These are phyloP conservation scores for Crithidia expoeki DNA, from an alignment of 208 protist species.

Conservation along the genomic window DNA sequence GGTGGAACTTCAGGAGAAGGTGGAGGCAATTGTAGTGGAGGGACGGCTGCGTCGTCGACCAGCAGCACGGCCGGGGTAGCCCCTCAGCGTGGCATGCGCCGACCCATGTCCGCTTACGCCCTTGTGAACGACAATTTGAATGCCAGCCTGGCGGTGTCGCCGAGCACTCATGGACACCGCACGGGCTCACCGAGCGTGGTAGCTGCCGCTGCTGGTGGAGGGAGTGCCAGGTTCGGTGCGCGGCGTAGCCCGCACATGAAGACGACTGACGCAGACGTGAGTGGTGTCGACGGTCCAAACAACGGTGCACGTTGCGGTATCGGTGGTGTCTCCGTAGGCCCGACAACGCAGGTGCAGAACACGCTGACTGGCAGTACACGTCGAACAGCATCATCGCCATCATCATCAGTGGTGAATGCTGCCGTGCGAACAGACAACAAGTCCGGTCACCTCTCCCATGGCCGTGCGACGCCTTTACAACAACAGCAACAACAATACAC, in stretches of 20 bases:
- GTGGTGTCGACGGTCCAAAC: not conserved
- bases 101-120: conserved; percentile 28
- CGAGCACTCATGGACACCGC: not conserved
- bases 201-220: too few relatives aligned
- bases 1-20: not conserved
- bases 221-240: too few relatives aligned
- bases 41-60: not conserved
- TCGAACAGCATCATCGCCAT: conserved; percentile 1
- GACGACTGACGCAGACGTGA: not conserved
- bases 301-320: not conserved
- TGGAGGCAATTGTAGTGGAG: too few relatives aligned
- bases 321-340: not conserved
- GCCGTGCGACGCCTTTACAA: conserved; percentile 3
- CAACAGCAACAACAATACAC: conserved; percentile 25
- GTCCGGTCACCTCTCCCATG: conserved; percentile 7
- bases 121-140: conserved; percentile 24
- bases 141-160: not conserved
- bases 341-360: conserved; percentile 25
- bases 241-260: not conserved
- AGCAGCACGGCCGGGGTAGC: conserved; percentile 32
- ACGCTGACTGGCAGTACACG: conserved; percentile 24
- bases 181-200: not conserved
- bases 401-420: too few relatives aligned
- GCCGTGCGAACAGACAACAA: conserved; percentile 5
- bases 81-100: conserved; percentile 44